Base-by-base conservation (phyloP, 108 stramenopile species). In the Skeletonema marinoi region DNA sequence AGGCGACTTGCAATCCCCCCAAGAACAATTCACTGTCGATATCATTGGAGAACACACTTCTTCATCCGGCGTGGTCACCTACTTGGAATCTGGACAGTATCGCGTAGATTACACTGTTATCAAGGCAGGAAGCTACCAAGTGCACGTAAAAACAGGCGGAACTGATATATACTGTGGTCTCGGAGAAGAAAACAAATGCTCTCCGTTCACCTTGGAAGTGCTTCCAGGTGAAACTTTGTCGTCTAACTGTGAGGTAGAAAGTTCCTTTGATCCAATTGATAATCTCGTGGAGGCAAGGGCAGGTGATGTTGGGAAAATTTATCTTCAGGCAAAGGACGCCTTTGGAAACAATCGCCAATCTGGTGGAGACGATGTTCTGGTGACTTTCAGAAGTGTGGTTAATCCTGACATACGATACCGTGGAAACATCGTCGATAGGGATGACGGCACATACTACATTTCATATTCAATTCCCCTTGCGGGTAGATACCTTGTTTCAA, bases 241-340 rank as follows among this genome's bases (percentile, higher is more conserved):
- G 11, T 61, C 68, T 29, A 83, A 73, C 4, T 80, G 84, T n/a
- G 89, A 89, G 60, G 88, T 64, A 64, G 86, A 85, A 59, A 85
- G 84, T 65, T 60, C 73, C 1, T 71, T 85, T 44, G 76, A 80
- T 30, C 75, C 81, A 3, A 63, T 89, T 63, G 91, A 92, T 72
- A 76, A 72, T 25, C 81, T 94, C 9, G 82, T 78, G 4, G 86
- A 86, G 62, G 95, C 89, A 9, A 89, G 82, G 25, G 91, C 91
- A 16, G 95, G 95, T 17, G 85, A 87, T 35, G 77, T 66, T 33
- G 90, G 89, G 10, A 81, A 61, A 70, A 86, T 94, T 68, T 71
- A 70, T 13, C 83, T 96, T 41, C 88, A 92, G 63, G 87, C 95
- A 35, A 92, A 92, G 74, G 95, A 96, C 81, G 75, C 92, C 1